Percentiles rank a stretch among this genome's conserved stretches.
These are phyloP conservation scores for Nitzschia palea DNA, from an alignment of 108 stramenopile species.

Conservation along the genomic window DNA sequence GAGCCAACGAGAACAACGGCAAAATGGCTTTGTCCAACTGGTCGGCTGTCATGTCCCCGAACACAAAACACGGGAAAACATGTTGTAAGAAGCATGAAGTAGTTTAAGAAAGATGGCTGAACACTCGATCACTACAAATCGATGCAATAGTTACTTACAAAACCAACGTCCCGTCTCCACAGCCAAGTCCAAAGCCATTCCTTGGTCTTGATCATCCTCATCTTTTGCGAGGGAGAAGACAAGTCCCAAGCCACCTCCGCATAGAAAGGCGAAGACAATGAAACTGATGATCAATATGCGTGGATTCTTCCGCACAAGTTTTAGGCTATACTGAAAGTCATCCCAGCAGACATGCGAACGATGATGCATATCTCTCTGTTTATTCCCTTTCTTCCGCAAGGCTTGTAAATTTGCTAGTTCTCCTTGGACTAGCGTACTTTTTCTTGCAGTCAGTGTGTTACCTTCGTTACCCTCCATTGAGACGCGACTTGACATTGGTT, in stretches of 20 bases:
- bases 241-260: not conserved
- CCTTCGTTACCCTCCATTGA: no score
- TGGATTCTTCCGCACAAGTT: not conserved
- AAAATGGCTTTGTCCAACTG: constrained; percentile 40
- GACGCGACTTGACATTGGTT: no score
- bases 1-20: constrained; percentile 44
- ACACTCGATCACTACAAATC: no score
- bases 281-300: not conserved
- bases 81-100: no score
- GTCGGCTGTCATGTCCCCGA: constrained; percentile 20
- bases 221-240: constrained; percentile 4
- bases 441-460: no score
- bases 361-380: not conserved
- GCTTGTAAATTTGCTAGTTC: constrained; percentile 14
- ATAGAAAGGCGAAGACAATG: not conserved
- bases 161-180: constrained; percentile 42
- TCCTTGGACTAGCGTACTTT: not conserved
- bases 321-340: constrained; percentile 1
- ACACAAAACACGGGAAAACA: no score
- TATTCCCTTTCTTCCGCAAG: not conserved
- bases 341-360: not conserved
- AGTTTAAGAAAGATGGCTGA: no score
- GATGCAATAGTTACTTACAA: no score
- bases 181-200: constrained; percentile 23
- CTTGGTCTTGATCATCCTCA: constrained; percentile 5